Evolutionary conservation across 78 protist species (phyloP).

Genomic region (Neovahlkampfia damariscottae): DNA sequence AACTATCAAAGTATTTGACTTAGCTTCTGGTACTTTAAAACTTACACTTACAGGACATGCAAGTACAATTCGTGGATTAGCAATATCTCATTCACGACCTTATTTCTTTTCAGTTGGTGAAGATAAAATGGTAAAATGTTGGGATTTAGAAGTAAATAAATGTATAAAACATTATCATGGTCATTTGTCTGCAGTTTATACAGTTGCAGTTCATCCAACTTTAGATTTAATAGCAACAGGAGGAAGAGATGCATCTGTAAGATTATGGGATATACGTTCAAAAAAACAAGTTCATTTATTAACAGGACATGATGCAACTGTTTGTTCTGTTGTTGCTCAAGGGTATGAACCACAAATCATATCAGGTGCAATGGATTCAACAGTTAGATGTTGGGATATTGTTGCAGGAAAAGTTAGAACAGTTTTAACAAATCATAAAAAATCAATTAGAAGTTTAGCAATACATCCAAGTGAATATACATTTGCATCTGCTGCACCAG

Average conservation of each 20-base stretch:
- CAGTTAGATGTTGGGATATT: conserved; percentile 94
- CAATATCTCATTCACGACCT: conserved; percentile 68
- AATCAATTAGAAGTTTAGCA: conserved; percentile 68
- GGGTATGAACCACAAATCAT: conserved; percentile 31
- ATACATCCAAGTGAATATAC: conserved; percentile 79
- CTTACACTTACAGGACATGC: conserved; percentile 87
- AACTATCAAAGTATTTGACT: conserved; percentile 93
- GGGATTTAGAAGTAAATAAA: conserved; percentile 90
- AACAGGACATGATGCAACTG: conserved; percentile 69
- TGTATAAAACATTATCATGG: conserved; percentile 83
- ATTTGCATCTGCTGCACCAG: conserved; percentile 80
- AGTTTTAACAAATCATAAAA: conserved; percentile 94
- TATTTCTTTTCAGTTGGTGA: conserved; percentile 93
- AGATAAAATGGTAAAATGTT: conserved; percentile 90
- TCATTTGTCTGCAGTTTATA: conserved; percentile 81
- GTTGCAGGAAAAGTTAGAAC: conserved; percentile 34
- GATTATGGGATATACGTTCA: conserved; percentile 95
- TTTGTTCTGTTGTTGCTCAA: conserved; percentile 60
- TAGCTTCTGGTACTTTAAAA: conserved; percentile 81
- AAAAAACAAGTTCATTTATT: conserved; percentile 38
- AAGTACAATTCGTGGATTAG: conserved; percentile 41
- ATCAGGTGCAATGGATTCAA: conserved; percentile 65
- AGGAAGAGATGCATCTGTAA: conserved; percentile 73
- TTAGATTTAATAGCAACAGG: conserved; percentile 94
- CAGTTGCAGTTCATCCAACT: conserved; percentile 83